Evolutionary conservation across 768 basidiomycete species (phyloP), one percentile per base, ranked within the genome.

Genomic region (Lactarius tabidus): DNA sequence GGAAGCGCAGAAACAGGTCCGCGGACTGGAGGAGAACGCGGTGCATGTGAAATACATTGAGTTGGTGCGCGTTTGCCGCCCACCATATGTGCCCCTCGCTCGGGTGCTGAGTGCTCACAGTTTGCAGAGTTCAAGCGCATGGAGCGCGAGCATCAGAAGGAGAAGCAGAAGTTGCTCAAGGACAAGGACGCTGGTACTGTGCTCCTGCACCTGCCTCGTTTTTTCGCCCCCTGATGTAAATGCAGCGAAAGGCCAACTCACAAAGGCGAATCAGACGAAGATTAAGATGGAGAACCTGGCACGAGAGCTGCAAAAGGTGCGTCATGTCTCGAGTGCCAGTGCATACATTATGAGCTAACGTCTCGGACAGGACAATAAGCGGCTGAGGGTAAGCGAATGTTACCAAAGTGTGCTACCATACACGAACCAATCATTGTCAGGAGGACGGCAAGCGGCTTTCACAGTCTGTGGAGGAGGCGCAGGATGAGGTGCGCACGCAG

Each of bases 281-380:
- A 84, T 86, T 38, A 93, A 90, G 79, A 91, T 94, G 82, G 93
- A 95, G 77, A 92, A 89, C 72, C 81, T 95, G 38, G 93, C 91
- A 57, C 84, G 93, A 60, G 92, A 94, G 77, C 76, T 95, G 67
- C 91, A 93, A 79, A 95, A 94, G 84, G 92, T 92, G 67, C 69
- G 67, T 60, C 15, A 15, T 52, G 36, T 56, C 4, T 7, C 55
- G 14, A 39, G 18, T 48, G 39, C 26, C 51, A 52, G 38, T 48
- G 23, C 57, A 56, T 33, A 38, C 61, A 28, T n/a, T 35, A 41
- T 52, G 60, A 7, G 36, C 64, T 66, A 72, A 69, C 63, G 23
- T 52, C 53, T 52, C 54, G 59, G 72, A 9, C 71, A 95, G 91
- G 93, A 95, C 74, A 94, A 94, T 76, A 94, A 94, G 77, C 86